Percentiles rank a stretch among this genome's conserved stretches.
Evolutionary conservation across 2,329 filamentous ascomycete genomes (phyloP).

Genomic region (Aspergillus jensenii): DNA sequence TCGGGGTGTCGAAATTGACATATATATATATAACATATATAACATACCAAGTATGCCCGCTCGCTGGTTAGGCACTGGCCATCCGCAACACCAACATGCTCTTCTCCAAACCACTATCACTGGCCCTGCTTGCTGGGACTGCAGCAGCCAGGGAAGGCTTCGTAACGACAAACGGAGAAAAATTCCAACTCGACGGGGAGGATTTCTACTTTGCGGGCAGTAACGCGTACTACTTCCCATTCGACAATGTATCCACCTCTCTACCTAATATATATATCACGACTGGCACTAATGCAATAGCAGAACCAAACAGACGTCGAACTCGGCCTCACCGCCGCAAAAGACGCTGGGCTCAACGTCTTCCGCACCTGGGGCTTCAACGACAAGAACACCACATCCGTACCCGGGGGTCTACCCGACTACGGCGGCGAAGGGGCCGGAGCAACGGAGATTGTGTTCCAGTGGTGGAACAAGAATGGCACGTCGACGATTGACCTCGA

Average conservation of each 20-base stretch:
- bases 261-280: neutral
- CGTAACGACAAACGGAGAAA: conserved; percentile 12
- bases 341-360: conserved; percentile 11
- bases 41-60: neutral
- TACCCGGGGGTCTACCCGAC: conserved; percentile 10
- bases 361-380: conserved; percentile 20
- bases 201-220: conserved; percentile 17
- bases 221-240: conserved; percentile 18
- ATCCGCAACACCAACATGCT: neutral
- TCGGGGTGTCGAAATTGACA: too few species aligned
- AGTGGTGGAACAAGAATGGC: conserved; percentile 13
- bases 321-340: conserved; percentile 12
- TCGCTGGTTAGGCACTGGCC: neutral
- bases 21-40: neutral
- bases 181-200: conserved; percentile 16
- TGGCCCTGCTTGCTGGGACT: neutral
- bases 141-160: conserved; percentile 4
- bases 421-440: conserved; percentile 16
- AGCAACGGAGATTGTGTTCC: conserved; percentile 14
- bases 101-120: neutral
- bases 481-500: conserved; percentile 13
- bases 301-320: conserved; percentile 18
- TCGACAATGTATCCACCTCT: conserved; percentile 11
- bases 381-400: conserved; percentile 11
- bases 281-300: neutral